Evolutionary conservation across 2,329 filamentous ascomycete genomes (phyloP), one percentile per base, ranked within the genome.

Genomic region (Fusarium albidum): DNA sequence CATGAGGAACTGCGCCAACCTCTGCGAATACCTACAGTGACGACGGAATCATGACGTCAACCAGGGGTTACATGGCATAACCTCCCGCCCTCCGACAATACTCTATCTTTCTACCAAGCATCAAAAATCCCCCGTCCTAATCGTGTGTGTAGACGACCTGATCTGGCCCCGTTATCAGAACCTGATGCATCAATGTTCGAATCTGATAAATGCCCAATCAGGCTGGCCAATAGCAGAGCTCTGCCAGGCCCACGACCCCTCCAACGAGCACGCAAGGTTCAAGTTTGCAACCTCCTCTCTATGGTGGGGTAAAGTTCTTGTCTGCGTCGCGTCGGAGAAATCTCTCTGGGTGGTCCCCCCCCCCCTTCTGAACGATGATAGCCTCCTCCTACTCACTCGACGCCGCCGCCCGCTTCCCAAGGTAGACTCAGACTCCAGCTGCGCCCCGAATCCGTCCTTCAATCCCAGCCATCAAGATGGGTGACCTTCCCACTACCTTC

Each of bases 401-500:
- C 59, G 25, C 26, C 47, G 15, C 42, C 25, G n/a, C 21, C 17
- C 33, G 17, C 17, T 33, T 33, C 25, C 33, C 34, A 14, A 9
- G 14, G 25, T 11, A n/a, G n/a, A n/a, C 35, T 38, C 17, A 6
- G 39, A 35, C 37, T 46, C 37, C 41, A n/a, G 27, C 29, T 37
- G 27, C 28, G 27, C 32, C 26, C 33, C 37, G 42, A 54, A 11
- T 11, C 44, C 34, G 18, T 34, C 28, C 14, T 43, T 39, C 44
- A 43, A 39, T 33, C 35, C 11, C 37, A 46, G 34, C 40, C 45
- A 44, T 34, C 57, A 71, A 62, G 56, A 85, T 83, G 83, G 70
- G 77, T 55, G 74, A 73, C 59, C 82, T 87, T 56, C 84, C 84
- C 7, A 77, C 77, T 59, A 80, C 79, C 59, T 86, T 86, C 68